Base-by-base conservation (phyloP, 192 early-diverging fungal species). In the Phlyctochytrium planicorne region DNA sequence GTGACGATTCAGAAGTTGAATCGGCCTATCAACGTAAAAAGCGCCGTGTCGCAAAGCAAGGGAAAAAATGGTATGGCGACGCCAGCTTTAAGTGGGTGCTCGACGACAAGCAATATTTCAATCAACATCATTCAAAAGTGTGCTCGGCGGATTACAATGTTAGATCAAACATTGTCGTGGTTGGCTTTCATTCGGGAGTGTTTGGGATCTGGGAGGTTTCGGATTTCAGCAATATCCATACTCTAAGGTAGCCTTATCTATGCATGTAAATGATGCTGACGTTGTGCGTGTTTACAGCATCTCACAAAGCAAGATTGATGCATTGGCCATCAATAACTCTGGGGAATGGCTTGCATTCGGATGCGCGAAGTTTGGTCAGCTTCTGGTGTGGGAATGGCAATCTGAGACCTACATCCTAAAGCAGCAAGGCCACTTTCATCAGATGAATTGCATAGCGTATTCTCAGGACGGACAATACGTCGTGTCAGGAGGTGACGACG, bases 371-470 rank as follows among this genome's bases (percentile, higher is more conserved):
- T 84, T 98, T 12, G 95, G 95, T 3, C 98, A 99, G 80, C 88
- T 99, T 50, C 78, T 98, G 34, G 95, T 99, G 16, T 99, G 98
- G 98, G 98, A 99, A 75, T 99, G 98, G 98, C 93, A 97, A 79
- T 97, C 94, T 53, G 98, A 99, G 72, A 92, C 96, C 0, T 98
- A 99, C 70, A 91, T 99, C 37, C 82, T 99, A 52, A 99, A 98
- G 75, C 98, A 99, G 77, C 98, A 99, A 77, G 98, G 96, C 6
- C 98, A 99, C 65, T 91, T 88, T 52, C 92, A 95, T 80, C 93
- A 94, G 69, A 95, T 97, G 91, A 90, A 88, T 74, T 88, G 88
- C 30, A 69, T 97, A 0, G 84, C 90, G 0, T 98, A 97, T 75
- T 93, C 93, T 20, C 80, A 90, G 10, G 95, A 98, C 69, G 94